Evolutionary conservation across 805 yeast species (phyloP), one percentile per base, ranked within the genome.

Genomic region (Blastobotrys muscicola): DNA sequence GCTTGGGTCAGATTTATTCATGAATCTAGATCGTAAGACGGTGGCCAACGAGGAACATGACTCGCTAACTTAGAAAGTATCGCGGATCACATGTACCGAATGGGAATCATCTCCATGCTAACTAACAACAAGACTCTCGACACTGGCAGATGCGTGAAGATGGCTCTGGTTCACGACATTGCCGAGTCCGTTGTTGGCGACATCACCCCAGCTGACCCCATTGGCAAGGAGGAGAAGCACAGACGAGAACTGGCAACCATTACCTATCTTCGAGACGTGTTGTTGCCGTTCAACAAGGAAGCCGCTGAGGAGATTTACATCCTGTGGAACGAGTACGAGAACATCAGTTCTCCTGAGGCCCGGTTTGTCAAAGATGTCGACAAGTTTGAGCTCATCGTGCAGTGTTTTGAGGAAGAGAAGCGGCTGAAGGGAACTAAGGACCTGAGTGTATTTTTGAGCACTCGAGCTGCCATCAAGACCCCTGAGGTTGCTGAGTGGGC

Each of bases 101-200:
- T 90, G 96, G 78, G 86, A 4, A 68, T 89, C 14, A 76, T 86
- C 36, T 70, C 90, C 15, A 76, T 87, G 82, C 62, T 86, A 16
- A 71, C 85, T 36, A 63, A 66, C 26, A 64, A 71, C 41, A 61
- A 63, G n/a, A 62, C 67, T 2, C 68, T 83, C 29, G 78, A 84
- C 61, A 68, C 74, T 20, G 71, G 74, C 47, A 76, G 76, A 53
- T 86, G 96, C 67, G 82, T 80, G 40, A 82, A 83, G 63, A 87
- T 90, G 43, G 87, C 96, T 1, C 68, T 87, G 34, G 79, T 87
- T 29, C 98, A 90, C 67, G 98, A 90, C 62, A 83, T 90, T 55
- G 96, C 97, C 8, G 98, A 90, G 68, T 63, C 89, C 3, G 67
- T 90, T 26, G 97, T 90, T 10, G 98, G 98, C 29, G 98, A 90